Evolutionary conservation across 1,284 basidiomycete genomes (phyloP).

Genomic region (Microbotryum silenes-acaulis): DNA sequence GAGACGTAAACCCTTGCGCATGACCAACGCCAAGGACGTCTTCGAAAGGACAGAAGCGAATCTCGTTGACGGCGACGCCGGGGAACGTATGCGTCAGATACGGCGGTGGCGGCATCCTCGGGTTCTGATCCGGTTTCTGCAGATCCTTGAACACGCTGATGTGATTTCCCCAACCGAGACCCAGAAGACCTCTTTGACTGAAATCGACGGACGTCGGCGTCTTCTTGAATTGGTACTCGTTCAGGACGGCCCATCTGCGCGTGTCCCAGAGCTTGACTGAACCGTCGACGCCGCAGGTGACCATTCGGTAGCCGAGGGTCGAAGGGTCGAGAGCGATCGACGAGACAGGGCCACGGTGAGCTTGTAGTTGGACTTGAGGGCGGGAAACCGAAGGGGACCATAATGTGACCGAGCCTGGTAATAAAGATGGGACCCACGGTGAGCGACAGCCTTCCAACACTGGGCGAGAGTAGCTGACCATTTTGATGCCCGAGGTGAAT

Average conservation of each 20-base stretch:
- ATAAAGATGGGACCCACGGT: neutral
- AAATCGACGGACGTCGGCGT: conserved; percentile 42
- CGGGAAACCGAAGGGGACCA: conserved; percentile 93
- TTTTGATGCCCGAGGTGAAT: conserved; percentile 90
- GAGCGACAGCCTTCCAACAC: neutral
- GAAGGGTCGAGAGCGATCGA: conserved; percentile 72
- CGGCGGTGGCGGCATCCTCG: conserved; percentile 57
- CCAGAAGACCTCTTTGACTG: conserved; percentile 68
- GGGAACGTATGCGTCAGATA: conserved; percentile 78
- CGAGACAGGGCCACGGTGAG: conserved; percentile 80
- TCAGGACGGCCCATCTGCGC: conserved; percentile 68
- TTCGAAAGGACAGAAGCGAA: conserved; percentile 83
- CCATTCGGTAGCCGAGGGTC: conserved; percentile 78
- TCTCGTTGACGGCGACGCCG: conserved; percentile 56
- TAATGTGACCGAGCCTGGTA: conserved; percentile 67
- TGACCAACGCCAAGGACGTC: conserved; percentile 76
- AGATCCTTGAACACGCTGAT: conserved; percentile 53
- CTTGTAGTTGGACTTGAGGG: conserved; percentile 82
- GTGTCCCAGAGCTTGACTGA: conserved; percentile 92
- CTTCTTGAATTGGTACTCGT: conserved; percentile 36
- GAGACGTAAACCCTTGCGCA: conserved; percentile 63
- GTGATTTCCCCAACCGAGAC: conserved; percentile 66
- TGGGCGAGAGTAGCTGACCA: conserved; percentile 36
- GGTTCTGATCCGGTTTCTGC: conserved; percentile 27
- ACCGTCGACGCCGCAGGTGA: conserved; percentile 80